phyloP scores from a whole-genome alignment of 106 monocot genomes.

The Phalaenopsis equestris region DNA sequence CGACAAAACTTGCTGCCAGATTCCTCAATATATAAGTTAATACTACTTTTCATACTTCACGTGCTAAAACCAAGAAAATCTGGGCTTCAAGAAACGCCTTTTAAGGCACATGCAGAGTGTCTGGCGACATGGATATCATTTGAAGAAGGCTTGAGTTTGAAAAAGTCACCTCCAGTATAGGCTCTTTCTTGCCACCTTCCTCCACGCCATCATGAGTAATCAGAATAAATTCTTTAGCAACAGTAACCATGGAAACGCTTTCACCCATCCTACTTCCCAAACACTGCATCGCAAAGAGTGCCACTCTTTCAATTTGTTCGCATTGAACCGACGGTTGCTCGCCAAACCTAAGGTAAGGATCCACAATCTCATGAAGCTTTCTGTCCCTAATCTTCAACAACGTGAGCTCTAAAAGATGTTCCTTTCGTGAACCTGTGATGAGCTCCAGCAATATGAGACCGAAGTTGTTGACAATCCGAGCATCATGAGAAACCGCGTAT shows the following conservation, averaged over 20 bases:
- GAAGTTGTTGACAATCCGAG: slow-evolving; percentile 41
- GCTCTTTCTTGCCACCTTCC: slow-evolving; percentile 19
- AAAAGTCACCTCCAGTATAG: slow-evolving; percentile 53
- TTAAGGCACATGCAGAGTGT: slow-evolving; percentile 26
- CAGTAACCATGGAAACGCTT: slow-evolving; percentile 26
- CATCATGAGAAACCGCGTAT: slow-evolving; percentile 13
- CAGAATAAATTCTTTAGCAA: slow-evolving; percentile 43
- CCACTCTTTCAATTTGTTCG: slow-evolving; percentile 54
- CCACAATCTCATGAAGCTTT: slow-evolving; percentile 57
- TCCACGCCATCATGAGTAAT: slow-evolving; percentile 25
- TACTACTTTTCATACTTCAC: not conserved
- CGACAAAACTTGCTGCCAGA: too few species aligned
- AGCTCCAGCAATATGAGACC: slow-evolving; percentile 64
- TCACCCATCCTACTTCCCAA: slow-evolving; percentile 21
- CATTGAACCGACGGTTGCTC: slow-evolving; percentile 25
- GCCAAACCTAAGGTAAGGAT: slow-evolving; percentile 40
- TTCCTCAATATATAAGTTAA: too few species aligned
- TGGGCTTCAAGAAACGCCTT: not conserved
- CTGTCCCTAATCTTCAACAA: slow-evolving; percentile 41
- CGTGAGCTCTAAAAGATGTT: slow-evolving; percentile 17
- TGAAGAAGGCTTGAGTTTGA: slow-evolving; percentile 88
- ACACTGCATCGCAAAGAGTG: slow-evolving; percentile 41
- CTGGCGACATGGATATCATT: slow-evolving; percentile 82
- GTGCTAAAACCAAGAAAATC: not conserved
- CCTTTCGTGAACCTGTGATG: slow-evolving; percentile 33